Evolutionary conservation across 2,329 filamentous ascomycete genomes (phyloP).

Genomic region (Taxawa tesnikishii): DNA sequence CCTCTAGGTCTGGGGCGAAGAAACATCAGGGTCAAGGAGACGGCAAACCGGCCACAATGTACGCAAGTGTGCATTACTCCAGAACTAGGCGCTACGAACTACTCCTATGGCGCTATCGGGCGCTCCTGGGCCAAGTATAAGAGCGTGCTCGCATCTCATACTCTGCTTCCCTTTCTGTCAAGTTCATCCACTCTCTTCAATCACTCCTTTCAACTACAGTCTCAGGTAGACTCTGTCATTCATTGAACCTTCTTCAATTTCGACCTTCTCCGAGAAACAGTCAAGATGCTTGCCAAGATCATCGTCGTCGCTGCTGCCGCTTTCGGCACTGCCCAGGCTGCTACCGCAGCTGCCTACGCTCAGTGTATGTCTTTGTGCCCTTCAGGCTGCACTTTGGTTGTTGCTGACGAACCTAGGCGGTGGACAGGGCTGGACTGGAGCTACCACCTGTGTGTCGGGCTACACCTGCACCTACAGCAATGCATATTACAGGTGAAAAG

Average conservation of each 20-base stretch:
- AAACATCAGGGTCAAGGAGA: neutral
- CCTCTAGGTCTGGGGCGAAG: neutral
- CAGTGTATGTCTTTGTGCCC: too few species aligned
- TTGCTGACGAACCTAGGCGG: too few species aligned
- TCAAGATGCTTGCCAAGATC: neutral
- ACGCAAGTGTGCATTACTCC: neutral
- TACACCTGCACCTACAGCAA: conserved; percentile 16
- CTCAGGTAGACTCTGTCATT: neutral
- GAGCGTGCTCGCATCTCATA: too few species aligned
- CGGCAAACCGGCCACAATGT: neutral
- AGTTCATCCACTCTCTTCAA: neutral
- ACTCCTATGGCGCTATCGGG: neutral
- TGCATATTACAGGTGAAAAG: conserved; percentile 19
- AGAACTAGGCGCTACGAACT: neutral
- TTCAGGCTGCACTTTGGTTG: too few species aligned
- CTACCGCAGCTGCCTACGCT: conserved; percentile 7
- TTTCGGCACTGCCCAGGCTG: neutral
- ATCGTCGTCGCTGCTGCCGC: neutral
- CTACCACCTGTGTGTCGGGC: conserved; percentile 18
- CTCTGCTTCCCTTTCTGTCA: neutral
- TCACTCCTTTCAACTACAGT: neutral
- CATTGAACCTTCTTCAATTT: neutral
- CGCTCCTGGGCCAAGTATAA: neutral
- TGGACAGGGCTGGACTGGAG: conserved; percentile 17
- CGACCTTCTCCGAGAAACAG: neutral